These are phyloP conservation scores for Pseudocercospora fuligena DNA, from an alignment of 2,329 filamentous ascomycete species.

Conservation along the genomic window DNA sequence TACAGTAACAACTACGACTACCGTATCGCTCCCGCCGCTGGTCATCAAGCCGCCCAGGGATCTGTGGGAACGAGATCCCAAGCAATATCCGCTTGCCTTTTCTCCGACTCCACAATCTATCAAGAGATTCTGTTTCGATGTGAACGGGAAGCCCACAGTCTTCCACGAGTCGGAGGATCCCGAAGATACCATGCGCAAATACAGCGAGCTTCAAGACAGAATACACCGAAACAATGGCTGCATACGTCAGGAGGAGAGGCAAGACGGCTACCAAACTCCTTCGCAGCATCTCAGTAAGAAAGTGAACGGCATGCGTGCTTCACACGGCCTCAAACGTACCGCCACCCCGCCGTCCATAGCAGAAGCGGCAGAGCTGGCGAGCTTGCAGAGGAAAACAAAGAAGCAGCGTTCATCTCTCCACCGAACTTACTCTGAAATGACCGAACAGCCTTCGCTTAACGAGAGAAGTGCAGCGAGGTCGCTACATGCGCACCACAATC, in stretches of 20 bases:
- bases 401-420: slow-evolving; percentile 50
- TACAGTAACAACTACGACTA: slow-evolving; percentile 91
- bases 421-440: slow-evolving; percentile 35
- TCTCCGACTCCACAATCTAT: slow-evolving; percentile 81
- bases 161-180: slow-evolving; percentile 68
- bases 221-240: slow-evolving; percentile 37
- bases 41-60: slow-evolving; percentile 74
- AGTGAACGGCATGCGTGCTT: slow-evolving; percentile 40
- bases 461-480: slow-evolving; percentile 32
- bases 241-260: slow-evolving; percentile 34
- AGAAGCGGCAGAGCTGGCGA: slow-evolving; percentile 58
- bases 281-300: slow-evolving; percentile 29
- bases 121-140: slow-evolving; percentile 75
- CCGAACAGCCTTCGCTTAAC: slow-evolving; percentile 36
- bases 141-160: slow-evolving; percentile 64
- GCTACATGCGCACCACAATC: slow-evolving; percentile 26
- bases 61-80: slow-evolving; percentile 75
- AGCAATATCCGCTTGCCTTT: slow-evolving; percentile 85
- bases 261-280: slow-evolving; percentile 35
- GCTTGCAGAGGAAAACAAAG: slow-evolving; percentile 56
- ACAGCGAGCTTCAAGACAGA: slow-evolving; percentile 36
- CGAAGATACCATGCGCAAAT: slow-evolving; percentile 55
- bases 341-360: slow-evolving; percentile 59
- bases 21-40: slow-evolving; percentile 80
- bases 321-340: slow-evolving; percentile 48